Base-by-base conservation (phyloP, 1,139 yeast genomes). In the Hemisphaericaspora xylanilytica region DNA sequence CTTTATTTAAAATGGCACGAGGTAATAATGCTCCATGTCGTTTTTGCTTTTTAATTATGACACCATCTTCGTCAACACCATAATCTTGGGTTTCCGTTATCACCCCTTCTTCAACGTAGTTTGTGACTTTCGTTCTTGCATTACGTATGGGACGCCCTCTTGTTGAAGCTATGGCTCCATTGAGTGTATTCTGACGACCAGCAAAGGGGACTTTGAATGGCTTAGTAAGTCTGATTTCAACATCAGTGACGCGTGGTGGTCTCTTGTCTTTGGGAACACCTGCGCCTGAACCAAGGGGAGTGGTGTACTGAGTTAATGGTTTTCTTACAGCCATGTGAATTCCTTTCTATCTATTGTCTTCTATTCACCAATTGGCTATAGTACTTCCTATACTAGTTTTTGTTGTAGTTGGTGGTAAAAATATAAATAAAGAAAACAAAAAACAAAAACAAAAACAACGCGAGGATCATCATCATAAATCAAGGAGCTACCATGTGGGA, bases 21-120 rank as follows among this genome's bases (percentile, higher is more conserved):
- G 80, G 76, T 37, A 76, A 60, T 28, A 80, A 58, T 0, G 84
- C 85, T 36, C 83, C 83, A 35, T 52, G 57, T 33, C 61, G 55
- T 47, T 65, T 70, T 29, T 61, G 53, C 15, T 50, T 47, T 8
- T 13, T 15, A 3, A 56, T 42, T 2, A 52, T 39, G 15, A 54
- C 49, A 1, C 69, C 72, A 16, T 57, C 46, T 13, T 53, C 68
- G 40, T 63, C 63, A 9, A 54, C 56, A 3, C 46, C 51, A 16
- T 38, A 36, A 21, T 53, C 61, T 4, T 42, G 52, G 6, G 48
- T 53, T 6, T 42, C 51, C 15, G 33, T 48, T 17, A 46, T 59
- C n/a, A 46, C 48, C n/a, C 52, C 58, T 2, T 45, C 49, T 16
- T 43, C 34, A 11, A 64, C 59, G 40, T 70, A 70, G 42, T 55